phyloP scores from a whole-genome alignment of 2,329 filamentous ascomycete species.

The Cytospora schulzeri region DNA sequence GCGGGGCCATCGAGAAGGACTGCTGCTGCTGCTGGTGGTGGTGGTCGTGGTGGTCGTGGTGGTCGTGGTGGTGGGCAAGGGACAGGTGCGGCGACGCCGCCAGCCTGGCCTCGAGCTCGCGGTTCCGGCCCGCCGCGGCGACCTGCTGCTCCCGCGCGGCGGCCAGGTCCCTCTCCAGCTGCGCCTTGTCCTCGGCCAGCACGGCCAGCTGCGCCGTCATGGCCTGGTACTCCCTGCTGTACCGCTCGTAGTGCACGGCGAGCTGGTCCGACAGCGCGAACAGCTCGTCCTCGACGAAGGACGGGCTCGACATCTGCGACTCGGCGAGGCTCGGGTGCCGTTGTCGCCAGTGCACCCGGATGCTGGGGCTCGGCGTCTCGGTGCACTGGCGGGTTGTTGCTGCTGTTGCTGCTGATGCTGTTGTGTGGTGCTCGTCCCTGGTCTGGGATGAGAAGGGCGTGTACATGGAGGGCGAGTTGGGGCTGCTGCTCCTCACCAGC shows the following conservation, averaged over 20 bases:
- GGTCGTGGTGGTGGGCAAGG: too few relatives aligned
- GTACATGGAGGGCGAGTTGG: background rate
- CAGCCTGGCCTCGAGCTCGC: conserved; percentile 2
- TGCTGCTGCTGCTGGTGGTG: background rate
- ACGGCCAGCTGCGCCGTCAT: conserved; percentile 3
- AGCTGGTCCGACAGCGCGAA: conserved; percentile 12
- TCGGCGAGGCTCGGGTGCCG: background rate
- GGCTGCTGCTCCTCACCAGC: background rate
- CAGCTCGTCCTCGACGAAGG: conserved; percentile 4
- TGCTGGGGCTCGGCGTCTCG: background rate
- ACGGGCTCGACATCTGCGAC: conserved; percentile 2
- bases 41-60: too few relatives aligned
- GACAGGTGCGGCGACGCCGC: too few relatives aligned
- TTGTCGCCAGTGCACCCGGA: background rate
- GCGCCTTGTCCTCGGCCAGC: background rate
- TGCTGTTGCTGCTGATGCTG: too few relatives aligned
- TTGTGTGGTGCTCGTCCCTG: too few relatives aligned
- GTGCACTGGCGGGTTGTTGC: background rate
- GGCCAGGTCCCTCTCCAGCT: conserved; percentile 10
- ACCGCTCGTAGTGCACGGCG: background rate
- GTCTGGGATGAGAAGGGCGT: background rate
- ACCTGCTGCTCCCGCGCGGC: conserved; percentile 7
- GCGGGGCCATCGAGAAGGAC: background rate
- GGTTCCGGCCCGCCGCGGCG: conserved; percentile 1
- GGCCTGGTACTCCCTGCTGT: background rate